Conservation (phyloP, 805 yeast species). For the Saccharomycopsis amapae region DNA sequence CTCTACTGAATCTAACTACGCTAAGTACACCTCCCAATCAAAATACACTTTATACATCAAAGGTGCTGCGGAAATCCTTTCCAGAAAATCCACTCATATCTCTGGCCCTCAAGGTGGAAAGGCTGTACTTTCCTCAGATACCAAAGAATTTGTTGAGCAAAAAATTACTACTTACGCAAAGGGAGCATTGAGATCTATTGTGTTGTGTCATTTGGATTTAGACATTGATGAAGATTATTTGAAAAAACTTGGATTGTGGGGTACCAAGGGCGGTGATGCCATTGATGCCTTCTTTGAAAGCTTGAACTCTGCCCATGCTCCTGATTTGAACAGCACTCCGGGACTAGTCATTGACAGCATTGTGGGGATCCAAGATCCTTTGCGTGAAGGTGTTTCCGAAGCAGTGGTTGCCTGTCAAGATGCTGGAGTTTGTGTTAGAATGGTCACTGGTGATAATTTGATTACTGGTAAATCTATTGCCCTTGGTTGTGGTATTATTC, state of each 20-base stretch:
- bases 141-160: conserved; percentile 28
- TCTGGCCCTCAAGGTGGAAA: too few species aligned
- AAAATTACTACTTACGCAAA: conserved; percentile 57
- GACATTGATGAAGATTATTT: conserved; percentile 25
- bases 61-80: conserved; percentile 91
- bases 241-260: too few species aligned
- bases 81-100: conserved; percentile 3
- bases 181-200: conserved; percentile 79
- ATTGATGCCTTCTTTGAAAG: neutral
- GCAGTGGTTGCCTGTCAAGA: conserved; percentile 79
- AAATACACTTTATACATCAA: conserved; percentile 63
- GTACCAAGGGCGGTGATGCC: conserved; percentile 2
- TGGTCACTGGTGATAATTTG: conserved; percentile 97
- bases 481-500: conserved; percentile 70
- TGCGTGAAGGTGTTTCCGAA: conserved; percentile 81
- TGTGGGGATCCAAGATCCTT: conserved; percentile 93
- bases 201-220: conserved; percentile 77
- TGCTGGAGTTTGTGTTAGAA: conserved; percentile 92
- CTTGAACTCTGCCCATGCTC: neutral
- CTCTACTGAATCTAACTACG: conserved; percentile 7
- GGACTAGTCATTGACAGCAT: conserved; percentile 59
- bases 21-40: too few species aligned
- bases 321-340: conserved; percentile 3
- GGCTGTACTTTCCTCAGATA: conserved; percentile 22
- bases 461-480: conserved; percentile 91